Base-by-base conservation (phyloP, 192 early-diverging fungal genomes). In the Linnemannia zychae region DNA sequence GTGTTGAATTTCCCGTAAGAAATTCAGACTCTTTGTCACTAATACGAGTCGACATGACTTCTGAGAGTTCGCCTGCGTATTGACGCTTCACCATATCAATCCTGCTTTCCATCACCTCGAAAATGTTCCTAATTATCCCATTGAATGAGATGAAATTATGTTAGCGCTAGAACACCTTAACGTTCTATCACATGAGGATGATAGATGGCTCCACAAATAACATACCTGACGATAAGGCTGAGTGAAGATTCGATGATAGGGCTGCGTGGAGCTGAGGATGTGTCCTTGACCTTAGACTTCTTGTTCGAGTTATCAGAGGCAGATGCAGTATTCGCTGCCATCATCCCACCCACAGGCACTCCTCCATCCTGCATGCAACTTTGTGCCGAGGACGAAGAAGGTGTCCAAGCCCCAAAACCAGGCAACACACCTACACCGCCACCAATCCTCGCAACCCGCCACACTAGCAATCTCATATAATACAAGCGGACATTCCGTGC, bases 401-500 rank as follows among this genome's bases (percentile, higher is more conserved):
- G 28, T 0, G 34, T 67, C 83, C 83, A 85, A 33, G 74, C 16
- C 16, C 76, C 79, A 74, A 77, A 85, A 2, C 83, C 83, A 33
- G 83, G 83, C 69, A 85, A 72, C 11, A 85, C 46, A 0, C 83
- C 83, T 4, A 85, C 80, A 33, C 79, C 88, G 20, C 79, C 79
- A 50, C 85, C 80, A 50, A 88, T 77, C 38, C 75, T 79, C n/a
- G 82, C 87, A 11, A 91, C 84, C 44, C 87, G 75, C 87, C 87
- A 91, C 18, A 91, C 82, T 18, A 91, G 63, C 11, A 82, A 80
- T 7, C 90, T 66, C 74, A 91, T 86, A 71, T 88, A 91, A 72
- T 88, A 91, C 17, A 87, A 71, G 15, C 90, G 86, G 15, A 91
- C 90, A 66, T 90, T 90, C 28, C 83, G 79, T 24, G 87, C 83